Conservation (phyloP, 345 rosid genomes). For the Moricandia arvensis region DNA sequence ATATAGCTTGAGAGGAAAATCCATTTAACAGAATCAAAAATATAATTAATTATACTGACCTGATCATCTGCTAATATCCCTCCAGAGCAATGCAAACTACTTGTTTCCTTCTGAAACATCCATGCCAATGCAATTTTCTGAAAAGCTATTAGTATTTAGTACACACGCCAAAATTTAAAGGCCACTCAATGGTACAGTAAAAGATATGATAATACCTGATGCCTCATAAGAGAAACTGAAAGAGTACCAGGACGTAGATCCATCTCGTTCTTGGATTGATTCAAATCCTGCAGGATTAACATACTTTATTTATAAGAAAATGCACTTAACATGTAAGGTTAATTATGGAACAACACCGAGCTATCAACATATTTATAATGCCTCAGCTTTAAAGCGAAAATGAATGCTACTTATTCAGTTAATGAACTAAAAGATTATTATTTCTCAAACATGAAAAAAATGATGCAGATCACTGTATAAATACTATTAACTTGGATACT, state of each 20-base stretch:
- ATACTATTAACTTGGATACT: background rate
- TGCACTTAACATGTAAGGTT: background rate
- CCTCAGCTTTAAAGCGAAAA: background rate
- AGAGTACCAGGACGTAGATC: conserved; percentile 65
- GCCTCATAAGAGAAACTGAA: conserved; percentile 77
- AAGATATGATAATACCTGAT: conserved; percentile 53
- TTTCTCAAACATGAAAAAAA: conserved; percentile 2
- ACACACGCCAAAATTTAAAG: background rate
- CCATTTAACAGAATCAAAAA: background rate
- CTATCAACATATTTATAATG: background rate
- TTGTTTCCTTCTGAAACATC: conserved; percentile 87
- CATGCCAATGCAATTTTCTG: conserved; percentile 93
- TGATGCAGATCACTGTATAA: background rate
- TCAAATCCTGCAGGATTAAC: conserved; percentile 57
- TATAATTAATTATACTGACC: conserved; percentile 40
- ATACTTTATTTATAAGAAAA: background rate
- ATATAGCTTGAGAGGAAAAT: background rate
- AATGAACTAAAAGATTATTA: background rate
- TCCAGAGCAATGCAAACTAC: conserved; percentile 69
- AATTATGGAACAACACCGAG: background rate
- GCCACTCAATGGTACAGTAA: background rate
- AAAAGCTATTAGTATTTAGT: conserved; percentile 8
- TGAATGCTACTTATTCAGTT: background rate
- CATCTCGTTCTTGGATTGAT: conserved; percentile 72
- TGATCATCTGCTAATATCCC: conserved; percentile 97